Evolutionary conservation across 345 rosid species (phyloP).

Genomic region (Camelina laxa): DNA sequence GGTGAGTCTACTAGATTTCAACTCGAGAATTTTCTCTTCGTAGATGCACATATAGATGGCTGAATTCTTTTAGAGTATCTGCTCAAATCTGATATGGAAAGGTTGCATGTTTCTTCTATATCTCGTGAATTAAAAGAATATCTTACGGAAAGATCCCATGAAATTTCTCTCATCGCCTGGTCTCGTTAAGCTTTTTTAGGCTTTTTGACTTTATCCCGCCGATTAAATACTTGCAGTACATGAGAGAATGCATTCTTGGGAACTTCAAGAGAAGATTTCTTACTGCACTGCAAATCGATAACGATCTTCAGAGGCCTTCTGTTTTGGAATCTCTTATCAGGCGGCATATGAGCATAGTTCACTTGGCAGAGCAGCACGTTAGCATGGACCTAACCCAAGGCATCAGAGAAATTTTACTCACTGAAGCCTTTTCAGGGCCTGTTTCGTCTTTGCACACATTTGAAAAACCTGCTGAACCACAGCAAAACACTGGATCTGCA

Average conservation of each 20-base stretch:
- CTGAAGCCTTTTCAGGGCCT: constrained; percentile 92
- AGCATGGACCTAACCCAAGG: constrained; percentile 99
- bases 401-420: constrained; percentile 80
- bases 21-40: neutral
- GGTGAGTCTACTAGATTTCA: constrained; percentile 54
- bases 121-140: neutral
- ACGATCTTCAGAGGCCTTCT: constrained; percentile 97
- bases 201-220: constrained; percentile 17
- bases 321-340: constrained; percentile 78
- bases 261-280: constrained; percentile 96
- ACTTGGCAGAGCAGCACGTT: constrained; percentile 96
- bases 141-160: constrained; percentile 2
- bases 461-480: constrained; percentile 76
- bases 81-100: constrained; percentile 10
- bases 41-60: neutral
- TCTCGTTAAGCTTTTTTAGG: constrained; percentile 12
- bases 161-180: constrained; percentile 4
- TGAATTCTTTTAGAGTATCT: constrained; percentile 14
- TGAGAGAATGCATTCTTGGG: constrained; percentile 97
- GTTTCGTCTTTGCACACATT: constrained; percentile 78
- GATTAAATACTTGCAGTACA: constrained; percentile 68
- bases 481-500: constrained; percentile 71
- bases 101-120: constrained; percentile 6
- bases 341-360: constrained; percentile 90
- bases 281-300: constrained; percentile 80